phyloP scores from a whole-genome alignment of 1,139 yeast genomes.

The Geotrichum candidum region DNA sequence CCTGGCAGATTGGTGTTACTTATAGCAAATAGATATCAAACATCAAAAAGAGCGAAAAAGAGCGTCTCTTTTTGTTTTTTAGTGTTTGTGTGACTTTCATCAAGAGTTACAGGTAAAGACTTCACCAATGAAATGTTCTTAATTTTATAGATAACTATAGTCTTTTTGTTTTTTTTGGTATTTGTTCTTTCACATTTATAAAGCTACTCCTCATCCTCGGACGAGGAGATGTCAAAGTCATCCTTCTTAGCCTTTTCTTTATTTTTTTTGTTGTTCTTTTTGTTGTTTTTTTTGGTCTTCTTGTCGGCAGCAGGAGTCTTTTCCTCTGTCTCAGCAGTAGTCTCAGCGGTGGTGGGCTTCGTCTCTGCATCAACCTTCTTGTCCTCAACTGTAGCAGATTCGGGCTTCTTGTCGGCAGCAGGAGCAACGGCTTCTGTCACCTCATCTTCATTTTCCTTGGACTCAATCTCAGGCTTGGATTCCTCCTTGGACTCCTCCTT shows the following conservation, averaged over 20 bases:
- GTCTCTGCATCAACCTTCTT: neutral
- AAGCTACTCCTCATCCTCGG: neutral
- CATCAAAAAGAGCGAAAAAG: too few species aligned
- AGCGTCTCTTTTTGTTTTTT: too few species aligned
- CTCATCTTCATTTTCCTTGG: neutral
- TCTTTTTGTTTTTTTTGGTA: neutral
- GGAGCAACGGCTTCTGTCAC: neutral
- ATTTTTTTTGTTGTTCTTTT: neutral
- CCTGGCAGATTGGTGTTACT: too few species aligned
- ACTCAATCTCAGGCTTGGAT: neutral
- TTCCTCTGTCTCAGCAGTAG: neutral
- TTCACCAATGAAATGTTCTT: neutral
- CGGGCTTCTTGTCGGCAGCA: neutral
- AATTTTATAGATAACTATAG: neutral
- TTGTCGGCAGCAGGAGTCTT: neutral
- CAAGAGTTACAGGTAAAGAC: neutral
- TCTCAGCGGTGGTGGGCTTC: neutral
- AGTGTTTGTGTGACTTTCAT: neutral
- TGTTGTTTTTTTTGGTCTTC: neutral
- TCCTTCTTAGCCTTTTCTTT: neutral
- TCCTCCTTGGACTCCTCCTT: slow-evolving; percentile 4
- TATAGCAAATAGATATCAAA: too few species aligned
- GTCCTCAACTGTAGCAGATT: neutral
- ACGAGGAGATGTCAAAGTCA: slow-evolving; percentile 2
- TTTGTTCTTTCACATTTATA: neutral